Evolutionary conservation across 2,329 filamentous ascomycete species (phyloP).

Genomic region (Phyllosticta citrichinensis): DNA sequence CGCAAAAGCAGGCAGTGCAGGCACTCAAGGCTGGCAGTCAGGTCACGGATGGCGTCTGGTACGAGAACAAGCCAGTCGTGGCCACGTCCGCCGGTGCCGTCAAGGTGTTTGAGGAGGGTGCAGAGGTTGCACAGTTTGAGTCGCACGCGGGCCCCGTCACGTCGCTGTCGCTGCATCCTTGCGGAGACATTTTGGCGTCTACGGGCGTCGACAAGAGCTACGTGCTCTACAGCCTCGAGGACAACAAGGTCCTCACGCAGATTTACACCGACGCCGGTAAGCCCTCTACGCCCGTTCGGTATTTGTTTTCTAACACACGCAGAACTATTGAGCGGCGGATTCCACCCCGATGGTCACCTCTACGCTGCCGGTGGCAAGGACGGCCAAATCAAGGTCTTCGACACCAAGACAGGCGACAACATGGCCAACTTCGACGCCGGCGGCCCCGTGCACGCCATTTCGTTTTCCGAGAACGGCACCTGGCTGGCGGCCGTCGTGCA

Average conservation of each 20-base stretch:
- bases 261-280: constrained; percentile 71
- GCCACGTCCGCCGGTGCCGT: constrained; percentile 67
- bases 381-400: constrained; percentile 79
- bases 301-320: background rate
- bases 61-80: constrained; percentile 58
- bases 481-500: constrained; percentile 82
- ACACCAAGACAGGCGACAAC: constrained; percentile 67
- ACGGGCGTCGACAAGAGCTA: constrained; percentile 89
- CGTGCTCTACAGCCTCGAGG: constrained; percentile 71
- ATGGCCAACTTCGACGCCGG: constrained; percentile 61
- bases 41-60: constrained; percentile 58
- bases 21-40: constrained; percentile 54
- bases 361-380: constrained; percentile 73
- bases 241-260: constrained; percentile 60
- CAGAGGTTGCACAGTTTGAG: constrained; percentile 58
- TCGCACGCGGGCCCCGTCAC: constrained; percentile 77
- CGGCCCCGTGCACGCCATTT: constrained; percentile 62
- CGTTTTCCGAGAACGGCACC: constrained; percentile 93
- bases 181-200: constrained; percentile 72
- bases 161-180: constrained; percentile 70
- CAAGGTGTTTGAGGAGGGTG: constrained; percentile 66
- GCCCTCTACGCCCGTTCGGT: constrained; percentile 23
- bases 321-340: constrained; percentile 69
- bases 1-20: constrained; percentile 63
- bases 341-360: constrained; percentile 95